phyloP scores from a whole-genome alignment of 192 early-diverging fungal species.

The Dimargaris cristalligena region DNA sequence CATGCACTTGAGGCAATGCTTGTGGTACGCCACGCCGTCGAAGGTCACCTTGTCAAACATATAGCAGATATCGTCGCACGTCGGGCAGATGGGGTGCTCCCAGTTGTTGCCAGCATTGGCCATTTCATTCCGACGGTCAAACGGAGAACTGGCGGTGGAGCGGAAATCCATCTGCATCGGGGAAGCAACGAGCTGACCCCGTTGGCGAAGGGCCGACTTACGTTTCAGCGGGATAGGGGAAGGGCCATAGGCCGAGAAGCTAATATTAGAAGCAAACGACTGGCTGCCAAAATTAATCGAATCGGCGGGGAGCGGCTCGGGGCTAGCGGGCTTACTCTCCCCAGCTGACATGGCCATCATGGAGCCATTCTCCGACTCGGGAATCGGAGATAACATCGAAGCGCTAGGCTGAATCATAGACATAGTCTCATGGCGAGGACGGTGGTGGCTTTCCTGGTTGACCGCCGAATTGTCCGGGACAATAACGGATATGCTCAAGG shows the following conservation, averaged over 20 bases:
- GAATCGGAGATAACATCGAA: background rate
- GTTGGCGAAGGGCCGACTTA: background rate
- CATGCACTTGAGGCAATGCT: constrained; percentile 30
- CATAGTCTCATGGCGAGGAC: too few species aligned
- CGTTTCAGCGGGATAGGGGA: background rate
- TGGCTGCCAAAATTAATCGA: background rate
- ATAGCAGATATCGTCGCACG: constrained; percentile 24
- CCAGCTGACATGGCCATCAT: too few species aligned
- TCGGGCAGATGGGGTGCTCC: constrained; percentile 30
- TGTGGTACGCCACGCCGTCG: constrained; percentile 33
- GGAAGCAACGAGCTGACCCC: background rate
- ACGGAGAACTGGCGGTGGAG: background rate
- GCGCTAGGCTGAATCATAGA: background rate
- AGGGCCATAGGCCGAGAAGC: background rate
- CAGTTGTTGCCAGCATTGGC: constrained; percentile 19
- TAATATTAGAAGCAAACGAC: background rate
- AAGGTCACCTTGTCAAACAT: constrained; percentile 27
- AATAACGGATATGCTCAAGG: background rate
- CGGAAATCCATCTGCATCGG: background rate
- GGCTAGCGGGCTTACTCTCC: too few species aligned
- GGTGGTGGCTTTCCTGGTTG: too few species aligned
- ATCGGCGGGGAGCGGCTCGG: too few species aligned
- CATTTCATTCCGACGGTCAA: constrained; percentile 9
- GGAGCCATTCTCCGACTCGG: background rate
- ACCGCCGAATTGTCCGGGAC: background rate